phyloP scores from a whole-genome alignment of 176 grass and related monocot genomes.

The Dactylis glomerata region DNA sequence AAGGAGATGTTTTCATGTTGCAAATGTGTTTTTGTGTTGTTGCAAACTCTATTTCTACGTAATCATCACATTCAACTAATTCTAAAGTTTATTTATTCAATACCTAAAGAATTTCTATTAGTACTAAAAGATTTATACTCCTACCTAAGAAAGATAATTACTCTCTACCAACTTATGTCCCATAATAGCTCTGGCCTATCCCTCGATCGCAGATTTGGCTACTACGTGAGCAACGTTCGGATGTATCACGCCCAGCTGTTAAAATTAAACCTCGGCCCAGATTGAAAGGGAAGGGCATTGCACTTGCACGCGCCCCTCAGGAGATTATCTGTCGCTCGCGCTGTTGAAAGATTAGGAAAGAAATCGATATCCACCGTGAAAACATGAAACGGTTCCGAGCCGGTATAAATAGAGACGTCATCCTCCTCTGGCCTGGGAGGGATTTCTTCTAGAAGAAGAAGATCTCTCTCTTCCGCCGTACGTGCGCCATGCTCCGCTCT shows the following conservation, averaged over 20 bases:
- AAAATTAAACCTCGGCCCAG: too few species aligned
- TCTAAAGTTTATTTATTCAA: too few species aligned
- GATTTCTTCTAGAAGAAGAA: not conserved
- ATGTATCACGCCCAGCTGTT: not conserved
- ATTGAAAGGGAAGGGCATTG: too few species aligned
- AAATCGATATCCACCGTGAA: not conserved
- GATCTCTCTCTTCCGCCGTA: not conserved
- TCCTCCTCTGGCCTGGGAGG: not conserved
- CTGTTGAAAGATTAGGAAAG: not conserved
- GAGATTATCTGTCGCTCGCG: not conserved
- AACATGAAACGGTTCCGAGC: not conserved
- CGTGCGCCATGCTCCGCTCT: slow-evolving; percentile 36
- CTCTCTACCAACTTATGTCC: too few species aligned
- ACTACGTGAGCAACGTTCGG: not conserved
- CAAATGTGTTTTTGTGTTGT: too few species aligned
- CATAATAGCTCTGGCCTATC: too few species aligned
- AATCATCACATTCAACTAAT: too few species aligned
- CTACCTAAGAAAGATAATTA: too few species aligned
- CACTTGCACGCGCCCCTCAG: not conserved
- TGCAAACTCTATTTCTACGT: too few species aligned
- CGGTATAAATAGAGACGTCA: not conserved
- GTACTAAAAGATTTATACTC: too few species aligned
- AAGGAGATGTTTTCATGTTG: too few species aligned
- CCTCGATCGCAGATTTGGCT: not conserved
- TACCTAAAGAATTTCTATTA: too few species aligned